Conservation (phyloP, 108 stramenopile species). For the Seminavis robusta region DNA sequence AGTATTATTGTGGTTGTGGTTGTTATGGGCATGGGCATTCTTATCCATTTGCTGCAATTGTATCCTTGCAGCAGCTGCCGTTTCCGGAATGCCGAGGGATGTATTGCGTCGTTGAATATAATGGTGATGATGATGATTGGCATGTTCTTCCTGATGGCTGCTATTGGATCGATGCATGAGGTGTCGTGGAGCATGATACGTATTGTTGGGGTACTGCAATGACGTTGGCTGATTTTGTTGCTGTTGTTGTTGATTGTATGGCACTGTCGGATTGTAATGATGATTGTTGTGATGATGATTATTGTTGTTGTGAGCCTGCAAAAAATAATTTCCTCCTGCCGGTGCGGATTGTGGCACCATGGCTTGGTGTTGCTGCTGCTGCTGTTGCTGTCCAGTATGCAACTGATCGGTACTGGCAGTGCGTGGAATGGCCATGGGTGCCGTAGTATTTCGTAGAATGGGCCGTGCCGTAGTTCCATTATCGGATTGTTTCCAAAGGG, state of each 20-base stretch:
- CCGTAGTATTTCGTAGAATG: not conserved
- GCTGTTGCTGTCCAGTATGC: not conserved
- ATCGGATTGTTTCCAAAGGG: no score
- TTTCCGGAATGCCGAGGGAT: no score
- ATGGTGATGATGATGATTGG: no score
- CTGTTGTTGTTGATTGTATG: slow-evolving; percentile 3
- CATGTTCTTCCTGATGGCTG: no score
- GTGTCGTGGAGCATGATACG: not conserved
- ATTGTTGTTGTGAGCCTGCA: not conserved
- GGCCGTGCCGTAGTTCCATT: no score
- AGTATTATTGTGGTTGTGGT: no score
- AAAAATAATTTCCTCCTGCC: not conserved
- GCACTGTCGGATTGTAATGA: not conserved
- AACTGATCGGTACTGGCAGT: not conserved
- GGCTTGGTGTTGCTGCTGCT: not conserved
- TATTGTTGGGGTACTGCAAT: not conserved
- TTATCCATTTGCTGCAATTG: no score
- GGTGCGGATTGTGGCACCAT: slow-evolving; percentile 18
- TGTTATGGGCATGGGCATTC: no score
- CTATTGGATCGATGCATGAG: not conserved
- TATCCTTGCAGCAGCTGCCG: no score
- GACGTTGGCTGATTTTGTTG: not conserved
- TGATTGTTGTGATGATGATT: not conserved
- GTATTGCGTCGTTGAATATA: no score
- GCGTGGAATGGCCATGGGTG: not conserved